A percentile compares a stretch with the other conserved stretches of the same genome.
Conservation (phyloP, 2,329 filamentous ascomycete species). For the Cryphonectria japonica region DNA sequence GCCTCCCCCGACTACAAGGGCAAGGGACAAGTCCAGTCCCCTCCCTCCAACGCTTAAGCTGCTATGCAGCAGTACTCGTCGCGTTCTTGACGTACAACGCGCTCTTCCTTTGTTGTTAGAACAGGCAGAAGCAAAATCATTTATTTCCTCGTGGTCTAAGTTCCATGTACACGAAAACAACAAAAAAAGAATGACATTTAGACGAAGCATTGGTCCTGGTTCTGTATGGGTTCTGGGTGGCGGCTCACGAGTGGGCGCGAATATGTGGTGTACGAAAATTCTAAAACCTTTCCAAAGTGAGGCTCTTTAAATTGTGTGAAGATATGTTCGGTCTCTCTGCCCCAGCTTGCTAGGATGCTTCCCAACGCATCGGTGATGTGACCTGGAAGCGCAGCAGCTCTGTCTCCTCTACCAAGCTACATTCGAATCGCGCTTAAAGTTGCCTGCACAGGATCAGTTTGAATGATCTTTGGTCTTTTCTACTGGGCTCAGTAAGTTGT, state of each 20-base stretch:
- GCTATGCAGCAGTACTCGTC: slow-evolving; percentile 17
- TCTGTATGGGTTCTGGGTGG: slow-evolving; percentile 30
- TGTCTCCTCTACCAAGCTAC: not conserved
- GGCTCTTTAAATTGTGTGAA: not conserved
- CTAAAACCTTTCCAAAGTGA: slow-evolving; percentile 29
- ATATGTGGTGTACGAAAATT: slow-evolving; percentile 38
- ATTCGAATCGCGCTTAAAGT: not conserved
- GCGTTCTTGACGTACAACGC: slow-evolving; percentile 2
- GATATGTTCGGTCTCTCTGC: not conserved
- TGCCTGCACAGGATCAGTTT: not conserved
- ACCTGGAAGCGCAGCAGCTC: not conserved
- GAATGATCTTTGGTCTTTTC: not conserved
- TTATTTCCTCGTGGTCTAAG: slow-evolving; percentile 30
- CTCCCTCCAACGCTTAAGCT: slow-evolving; percentile 55
- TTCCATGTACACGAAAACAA: slow-evolving; percentile 38
- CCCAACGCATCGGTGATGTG: not conserved
- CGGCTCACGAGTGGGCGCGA: slow-evolving; percentile 37
- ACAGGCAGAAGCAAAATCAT: slow-evolving; percentile 32
- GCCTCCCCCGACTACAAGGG: slow-evolving; percentile 78
- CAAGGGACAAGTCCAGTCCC: slow-evolving; percentile 76
- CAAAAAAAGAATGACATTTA: slow-evolving; percentile 40
- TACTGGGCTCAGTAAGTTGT: not conserved
- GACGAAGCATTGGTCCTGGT: slow-evolving; percentile 25
- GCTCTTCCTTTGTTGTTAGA: slow-evolving; percentile 47
- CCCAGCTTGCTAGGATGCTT: not conserved